A percentile compares a stretch with the other conserved stretches of the same genome.
Conservation (phyloP, 441 rosid species). For the Brassica balearica region DNA sequence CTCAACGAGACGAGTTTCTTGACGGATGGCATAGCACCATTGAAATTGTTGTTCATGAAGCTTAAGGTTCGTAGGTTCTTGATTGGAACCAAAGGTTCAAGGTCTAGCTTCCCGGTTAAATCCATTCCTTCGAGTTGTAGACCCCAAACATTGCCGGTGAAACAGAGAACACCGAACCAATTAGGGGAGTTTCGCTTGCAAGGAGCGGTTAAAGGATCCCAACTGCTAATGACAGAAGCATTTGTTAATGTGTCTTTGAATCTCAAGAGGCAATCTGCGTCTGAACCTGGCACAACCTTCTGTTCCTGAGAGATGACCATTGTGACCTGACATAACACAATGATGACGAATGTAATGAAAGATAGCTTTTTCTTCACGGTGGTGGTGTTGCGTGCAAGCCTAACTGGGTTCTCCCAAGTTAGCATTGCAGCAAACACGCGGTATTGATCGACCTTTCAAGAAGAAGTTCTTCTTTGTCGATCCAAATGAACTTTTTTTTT, state of each 20-base stretch:
- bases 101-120: constrained; percentile 57
- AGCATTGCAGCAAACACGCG: constrained; percentile 43
- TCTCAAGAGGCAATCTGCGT: constrained; percentile 56
- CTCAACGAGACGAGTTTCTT: constrained; percentile 58
- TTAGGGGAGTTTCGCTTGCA: constrained; percentile 52
- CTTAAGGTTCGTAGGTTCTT: constrained; percentile 64
- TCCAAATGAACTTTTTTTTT: neutral
- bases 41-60: constrained; percentile 73
- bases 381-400: constrained; percentile 59
- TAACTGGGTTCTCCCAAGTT: constrained; percentile 66
- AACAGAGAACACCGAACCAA: constrained; percentile 77
- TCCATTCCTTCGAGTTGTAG: constrained; percentile 74
- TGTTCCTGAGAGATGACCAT: constrained; percentile 32
- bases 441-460: constrained; percentile 17
- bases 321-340: constrained; percentile 38
- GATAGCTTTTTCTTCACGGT: constrained; percentile 14
- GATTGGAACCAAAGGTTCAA: constrained; percentile 58
- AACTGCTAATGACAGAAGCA: constrained; percentile 47
- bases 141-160: constrained; percentile 57
- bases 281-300: constrained; percentile 45
- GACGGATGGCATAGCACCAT: constrained; percentile 66
- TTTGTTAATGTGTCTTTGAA: constrained; percentile 61
- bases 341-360: constrained; percentile 21
- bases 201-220: constrained; percentile 58
- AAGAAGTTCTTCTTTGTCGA: neutral